Conservation (phyloP, 495 filamentous ascomycete species). For the Massariosphaeria phaeospora region DNA sequence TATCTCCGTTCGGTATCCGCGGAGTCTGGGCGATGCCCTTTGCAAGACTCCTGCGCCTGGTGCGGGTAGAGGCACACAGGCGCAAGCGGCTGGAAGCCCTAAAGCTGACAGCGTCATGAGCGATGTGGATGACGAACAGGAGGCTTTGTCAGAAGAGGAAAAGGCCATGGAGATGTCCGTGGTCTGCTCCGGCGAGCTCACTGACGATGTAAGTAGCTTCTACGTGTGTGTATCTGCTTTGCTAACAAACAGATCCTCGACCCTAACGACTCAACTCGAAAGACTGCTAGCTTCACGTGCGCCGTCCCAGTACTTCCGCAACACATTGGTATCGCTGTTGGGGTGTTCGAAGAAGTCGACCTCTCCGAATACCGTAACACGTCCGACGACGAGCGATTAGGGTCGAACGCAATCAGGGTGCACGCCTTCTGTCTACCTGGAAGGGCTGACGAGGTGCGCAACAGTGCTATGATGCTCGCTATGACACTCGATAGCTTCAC, state of each 20-base stretch:
- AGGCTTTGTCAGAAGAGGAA: slow-evolving; percentile 63
- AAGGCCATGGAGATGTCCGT: slow-evolving; percentile 81
- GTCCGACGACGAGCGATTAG: slow-evolving; percentile 84
- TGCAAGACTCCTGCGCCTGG: slow-evolving; percentile 15
- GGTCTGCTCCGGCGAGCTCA: slow-evolving; percentile 81
- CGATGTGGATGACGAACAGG: slow-evolving; percentile 23
- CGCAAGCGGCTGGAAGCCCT: slow-evolving; percentile 7
- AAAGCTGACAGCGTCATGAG: slow-evolving; percentile 27
- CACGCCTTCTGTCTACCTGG: slow-evolving; percentile 88
- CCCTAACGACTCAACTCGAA: slow-evolving; percentile 66
- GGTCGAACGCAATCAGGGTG: slow-evolving; percentile 73
- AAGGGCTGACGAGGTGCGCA: slow-evolving; percentile 68
- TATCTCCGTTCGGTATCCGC: slow-evolving; percentile 75
- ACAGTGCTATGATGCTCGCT: slow-evolving; percentile 73
- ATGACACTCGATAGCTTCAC: slow-evolving; percentile 82
- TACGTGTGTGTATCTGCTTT: background rate
- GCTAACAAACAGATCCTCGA: slow-evolving; percentile 54
- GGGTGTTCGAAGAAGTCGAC: slow-evolving; percentile 91
- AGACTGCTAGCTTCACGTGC: slow-evolving; percentile 75
- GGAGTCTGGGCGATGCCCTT: slow-evolving; percentile 80
- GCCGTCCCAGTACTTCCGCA: slow-evolving; percentile 67
- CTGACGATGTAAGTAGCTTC: slow-evolving; percentile 58
- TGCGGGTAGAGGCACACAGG: background rate
- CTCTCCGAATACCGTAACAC: slow-evolving; percentile 82
- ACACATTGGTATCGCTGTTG: slow-evolving; percentile 86